Base-by-base conservation (phyloP, 768 basidiomycete species). In the Daedalea quercina region DNA sequence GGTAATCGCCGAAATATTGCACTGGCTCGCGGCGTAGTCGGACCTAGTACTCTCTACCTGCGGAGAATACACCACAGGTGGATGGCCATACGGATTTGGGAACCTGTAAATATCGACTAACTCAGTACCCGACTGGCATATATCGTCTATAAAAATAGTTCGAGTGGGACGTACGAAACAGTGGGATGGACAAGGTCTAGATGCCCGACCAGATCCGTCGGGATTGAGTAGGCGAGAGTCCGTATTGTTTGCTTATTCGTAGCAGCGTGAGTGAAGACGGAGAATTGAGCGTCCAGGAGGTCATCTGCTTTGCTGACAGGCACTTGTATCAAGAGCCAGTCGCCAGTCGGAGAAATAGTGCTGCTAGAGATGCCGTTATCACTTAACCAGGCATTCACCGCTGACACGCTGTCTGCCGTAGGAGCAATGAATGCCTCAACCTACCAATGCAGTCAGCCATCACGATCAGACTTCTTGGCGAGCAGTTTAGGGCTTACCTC, bases 171-270 rank as follows among this genome's bases (percentile, higher is more conserved):
- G n/a, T n/a, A 68, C 65, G 60, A 57, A 40, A 60, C 57, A 11
- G 68, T 69, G 1, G 68, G 67, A 52, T 69, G 63, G 9, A 69
- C 63, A 34, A 66, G 52, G 25, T 64, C 58, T n/a, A 69, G 47
- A 41, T 63, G 63, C 15, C 62, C 57, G 42, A 59, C 9, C 22
- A 68, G 60, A 22, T 56, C 52, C 1, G 55, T 58, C 1, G 68
- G 68, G 31, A 69, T 57, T 3, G 67, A 68, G 56, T 69, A 69
- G 1, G 59, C 51, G 8, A 68, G 55, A 1, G 68, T 69, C 17
- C 67, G 68, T 20, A 69, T 50, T 6, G 56, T 45, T 44, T 62
- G 46, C 31, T 58, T 52, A 22, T 59, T 63, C 6, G 58, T 63
- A 12, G 54, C 50, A 8, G 55, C 57, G 42, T 68, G 64, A 0